Conservation (phyloP, 768 basidiomycete species). For the Leccinellum rugosiceps region DNA sequence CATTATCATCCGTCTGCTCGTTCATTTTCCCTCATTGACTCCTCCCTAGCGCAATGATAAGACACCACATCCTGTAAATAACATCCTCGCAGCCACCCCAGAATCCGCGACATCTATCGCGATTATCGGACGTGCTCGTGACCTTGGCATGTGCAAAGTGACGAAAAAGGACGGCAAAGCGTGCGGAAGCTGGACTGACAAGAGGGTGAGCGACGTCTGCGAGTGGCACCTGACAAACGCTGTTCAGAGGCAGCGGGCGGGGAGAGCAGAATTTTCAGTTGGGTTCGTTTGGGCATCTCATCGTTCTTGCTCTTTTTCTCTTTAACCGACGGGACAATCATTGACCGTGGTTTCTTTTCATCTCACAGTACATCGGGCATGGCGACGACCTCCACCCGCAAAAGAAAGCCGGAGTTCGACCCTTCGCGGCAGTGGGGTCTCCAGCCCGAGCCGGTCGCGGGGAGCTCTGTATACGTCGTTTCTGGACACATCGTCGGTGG, state of each 20-base stretch:
- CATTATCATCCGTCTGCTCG: not conserved
- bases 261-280: constrained; percentile 80
- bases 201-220: constrained; percentile 80
- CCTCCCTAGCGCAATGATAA: constrained; percentile 33
- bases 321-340: not conserved
- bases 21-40: not conserved
- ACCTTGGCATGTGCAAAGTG: constrained; percentile 84
- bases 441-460: constrained; percentile 43
- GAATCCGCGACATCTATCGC: constrained; percentile 75
- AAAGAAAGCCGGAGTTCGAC: constrained; percentile 58
- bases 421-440: constrained; percentile 76
- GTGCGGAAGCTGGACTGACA: constrained; percentile 91
- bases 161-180: constrained; percentile 72
- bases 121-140: constrained; percentile 81
- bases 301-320: not conserved
- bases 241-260: constrained; percentile 67
- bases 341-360: not conserved
- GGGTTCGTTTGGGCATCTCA: constrained; percentile 49
- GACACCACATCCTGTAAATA: constrained; percentile 71
- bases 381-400: constrained; percentile 43
- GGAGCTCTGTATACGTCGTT: constrained; percentile 70
- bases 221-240: constrained; percentile 89
- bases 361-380: constrained; percentile 68
- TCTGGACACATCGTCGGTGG: constrained; percentile 73
- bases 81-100: constrained; percentile 86